Evolutionary conservation across 352 stramenopile species (phyloP).

Genomic region (Globisporangium uncinulatum): DNA sequence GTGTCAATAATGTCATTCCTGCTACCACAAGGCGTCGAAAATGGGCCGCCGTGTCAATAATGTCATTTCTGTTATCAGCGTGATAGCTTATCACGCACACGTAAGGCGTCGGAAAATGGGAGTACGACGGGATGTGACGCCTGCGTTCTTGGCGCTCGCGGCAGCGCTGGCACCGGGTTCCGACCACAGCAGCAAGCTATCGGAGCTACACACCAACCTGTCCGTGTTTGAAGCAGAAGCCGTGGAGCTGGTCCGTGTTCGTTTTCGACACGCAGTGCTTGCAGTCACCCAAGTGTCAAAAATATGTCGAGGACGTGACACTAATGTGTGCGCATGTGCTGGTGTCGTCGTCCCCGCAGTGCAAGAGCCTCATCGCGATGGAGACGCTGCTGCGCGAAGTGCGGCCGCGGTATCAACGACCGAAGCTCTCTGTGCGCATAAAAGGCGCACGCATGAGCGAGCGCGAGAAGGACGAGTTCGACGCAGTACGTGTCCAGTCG

Average conservation of each 20-base stretch:
- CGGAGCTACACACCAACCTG: too few species aligned
- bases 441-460: constrained; percentile 64
- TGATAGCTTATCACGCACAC: too few species aligned
- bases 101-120: background rate
- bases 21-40: too few species aligned
- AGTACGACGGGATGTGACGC: constrained; percentile 16
- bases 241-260: constrained; percentile 9
- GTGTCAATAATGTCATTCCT: too few species aligned
- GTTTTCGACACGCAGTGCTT: too few species aligned
- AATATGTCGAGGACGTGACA: too few species aligned
- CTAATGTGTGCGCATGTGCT: too few species aligned
- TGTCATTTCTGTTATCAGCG: background rate
- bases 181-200: background rate
- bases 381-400: constrained; percentile 47
- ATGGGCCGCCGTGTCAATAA: too few species aligned
- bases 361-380: constrained; percentile 40
- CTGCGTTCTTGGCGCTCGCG: constrained; percentile 19
- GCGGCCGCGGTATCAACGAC: constrained; percentile 46
- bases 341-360: constrained; percentile 13
- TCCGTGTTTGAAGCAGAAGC: constrained; percentile 6
- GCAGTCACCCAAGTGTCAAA: background rate
- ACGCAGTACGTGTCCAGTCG: constrained; percentile 29
- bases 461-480: constrained; percentile 71
- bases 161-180: background rate
- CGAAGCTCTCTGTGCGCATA: constrained; percentile 52